Evolutionary conservation across 2,329 filamentous ascomycete species (phyloP), one percentile per base, ranked within the genome.

Genomic region (Monilinia laxa): DNA sequence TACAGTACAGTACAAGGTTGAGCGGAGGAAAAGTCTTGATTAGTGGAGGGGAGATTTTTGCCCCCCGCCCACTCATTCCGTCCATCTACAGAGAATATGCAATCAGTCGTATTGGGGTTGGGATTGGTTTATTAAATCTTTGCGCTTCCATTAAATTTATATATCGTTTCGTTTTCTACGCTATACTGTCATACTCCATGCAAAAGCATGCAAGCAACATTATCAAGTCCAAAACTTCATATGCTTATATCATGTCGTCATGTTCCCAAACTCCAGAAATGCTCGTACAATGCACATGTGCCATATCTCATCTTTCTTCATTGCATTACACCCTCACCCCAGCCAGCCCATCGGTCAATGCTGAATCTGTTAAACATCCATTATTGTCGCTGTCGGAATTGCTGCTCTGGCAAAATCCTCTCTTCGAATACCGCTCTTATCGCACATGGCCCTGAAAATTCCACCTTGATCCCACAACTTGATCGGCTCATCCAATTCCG

Each of bases 401-500:
- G 55, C 45, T 18, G 42, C 64, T 18, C 55, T 52, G 25, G 56
- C 63, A 64, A 77, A 76, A 68, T 77, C 75, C 59, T 76, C 75
- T 63, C 63, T 71, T 18, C 75, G 60, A 40, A 77, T 77, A 11
- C 87, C 87, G 72, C 85, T 87, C 78, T 81, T 85, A 72, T 88
- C 86, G 72, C 87, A 89, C 87, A 89, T 89, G 72, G 83, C 78
- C 67, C 81, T 79, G 78, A 98, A 98, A 65, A 97, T 93, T 0
- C 91, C 90, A 12, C 85, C 87, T 57, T 82, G 79, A 68, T 88
- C 84, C 83, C 90, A 98, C 68, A 99, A 80, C 54, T 81, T 83
- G 53, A 90, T 75, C 2, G 95, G 95, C 18, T 85, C 84, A 75
- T 91, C 95, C 70, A 98, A 82, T 83, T 98, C 93, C 0, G 91